A percentile compares a stretch with the other conserved stretches of the same genome.
Conservation (phyloP, 257 asterid genomes). For the Nemophila menziesii region DNA sequence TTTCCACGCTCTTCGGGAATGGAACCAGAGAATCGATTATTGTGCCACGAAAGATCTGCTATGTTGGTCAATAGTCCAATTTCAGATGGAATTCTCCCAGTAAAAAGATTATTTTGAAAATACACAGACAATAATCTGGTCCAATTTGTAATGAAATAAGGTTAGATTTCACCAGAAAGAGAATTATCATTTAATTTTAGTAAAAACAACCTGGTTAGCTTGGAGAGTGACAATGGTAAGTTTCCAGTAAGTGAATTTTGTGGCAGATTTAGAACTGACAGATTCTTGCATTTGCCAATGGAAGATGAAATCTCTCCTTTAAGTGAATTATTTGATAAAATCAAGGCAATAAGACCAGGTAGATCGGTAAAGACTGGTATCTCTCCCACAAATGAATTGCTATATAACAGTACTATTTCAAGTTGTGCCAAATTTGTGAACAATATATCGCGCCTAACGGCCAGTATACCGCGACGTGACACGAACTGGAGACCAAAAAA, state of each 20-base stretch:
- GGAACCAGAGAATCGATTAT: neutral
- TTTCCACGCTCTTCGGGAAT: neutral
- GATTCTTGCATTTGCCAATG: conserved; percentile 25
- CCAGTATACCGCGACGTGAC: too few species aligned
- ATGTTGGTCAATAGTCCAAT: too few species aligned
- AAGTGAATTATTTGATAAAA: conserved; percentile 53
- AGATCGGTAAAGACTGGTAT: conserved; percentile 22
- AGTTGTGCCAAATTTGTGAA: conserved; percentile 37
- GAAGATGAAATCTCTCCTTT: conserved; percentile 31
- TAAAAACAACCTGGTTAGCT: conserved; percentile 27
- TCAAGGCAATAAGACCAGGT: too few species aligned
- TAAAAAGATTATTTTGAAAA: too few species aligned
- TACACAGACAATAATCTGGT: conserved; percentile 14
- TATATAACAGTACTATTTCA: conserved; percentile 29
- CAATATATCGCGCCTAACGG: conserved; percentile 6
- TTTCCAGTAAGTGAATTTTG: conserved; percentile 36
- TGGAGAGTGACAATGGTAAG: conserved; percentile 58
- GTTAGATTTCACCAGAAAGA: conserved; percentile 44
- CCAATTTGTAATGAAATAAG: conserved; percentile 41
- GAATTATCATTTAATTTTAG: conserved; percentile 51
- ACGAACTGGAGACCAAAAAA: too few species aligned
- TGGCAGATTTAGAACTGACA: conserved; percentile 20
- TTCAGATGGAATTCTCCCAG: neutral
- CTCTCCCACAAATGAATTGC: conserved; percentile 43
- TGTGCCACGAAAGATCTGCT: neutral